Evolutionary conservation across 2,329 filamentous ascomycete genomes (phyloP).

Genomic region (Alternaria metachromatica): DNA sequence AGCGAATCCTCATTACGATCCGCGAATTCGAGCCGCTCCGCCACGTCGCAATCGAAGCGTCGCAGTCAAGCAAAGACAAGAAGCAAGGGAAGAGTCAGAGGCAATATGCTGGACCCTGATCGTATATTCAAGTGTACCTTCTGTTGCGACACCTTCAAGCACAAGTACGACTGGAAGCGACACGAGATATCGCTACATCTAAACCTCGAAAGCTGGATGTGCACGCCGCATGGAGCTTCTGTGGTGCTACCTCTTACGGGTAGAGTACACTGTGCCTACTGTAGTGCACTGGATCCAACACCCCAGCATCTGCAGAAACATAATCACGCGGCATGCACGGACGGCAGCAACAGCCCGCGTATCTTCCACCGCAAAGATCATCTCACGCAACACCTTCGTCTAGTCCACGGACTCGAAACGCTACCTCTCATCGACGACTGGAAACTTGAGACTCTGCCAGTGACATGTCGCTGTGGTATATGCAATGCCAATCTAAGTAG

Average conservation of each 20-base stretch:
- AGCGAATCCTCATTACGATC: constrained; percentile 56
- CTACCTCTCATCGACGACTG: constrained; percentile 68
- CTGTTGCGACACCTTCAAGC: constrained; percentile 38
- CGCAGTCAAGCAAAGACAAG: constrained; percentile 17
- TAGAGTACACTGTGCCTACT: constrained; percentile 62
- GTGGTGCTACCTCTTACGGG: constrained; percentile 62
- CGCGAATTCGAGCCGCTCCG: constrained; percentile 52
- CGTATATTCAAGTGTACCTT: constrained; percentile 40
- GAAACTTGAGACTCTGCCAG: constrained; percentile 58
- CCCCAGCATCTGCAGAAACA: constrained; percentile 63
- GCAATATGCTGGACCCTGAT: constrained; percentile 15
- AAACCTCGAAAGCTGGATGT: constrained; percentile 51
- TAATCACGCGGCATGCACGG: constrained; percentile 67
- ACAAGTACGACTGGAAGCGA: constrained; percentile 38
- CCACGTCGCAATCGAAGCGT: constrained; percentile 54
- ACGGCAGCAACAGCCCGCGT: constrained; percentile 65
- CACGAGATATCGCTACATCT: constrained; percentile 40
- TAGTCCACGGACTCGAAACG: constrained; percentile 65
- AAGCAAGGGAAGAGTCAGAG: constrained; percentile 5
- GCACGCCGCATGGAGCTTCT: constrained; percentile 61
- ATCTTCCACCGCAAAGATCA: constrained; percentile 67
- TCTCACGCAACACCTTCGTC: constrained; percentile 63
- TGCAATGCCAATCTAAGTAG: constrained; percentile 51
- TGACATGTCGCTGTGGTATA: constrained; percentile 60
- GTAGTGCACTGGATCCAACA: constrained; percentile 59